These are phyloP conservation scores for Ophiocordyceps camponoti-floridani DNA, from an alignment of 2,329 filamentous ascomycete species.

Conservation along the genomic window DNA sequence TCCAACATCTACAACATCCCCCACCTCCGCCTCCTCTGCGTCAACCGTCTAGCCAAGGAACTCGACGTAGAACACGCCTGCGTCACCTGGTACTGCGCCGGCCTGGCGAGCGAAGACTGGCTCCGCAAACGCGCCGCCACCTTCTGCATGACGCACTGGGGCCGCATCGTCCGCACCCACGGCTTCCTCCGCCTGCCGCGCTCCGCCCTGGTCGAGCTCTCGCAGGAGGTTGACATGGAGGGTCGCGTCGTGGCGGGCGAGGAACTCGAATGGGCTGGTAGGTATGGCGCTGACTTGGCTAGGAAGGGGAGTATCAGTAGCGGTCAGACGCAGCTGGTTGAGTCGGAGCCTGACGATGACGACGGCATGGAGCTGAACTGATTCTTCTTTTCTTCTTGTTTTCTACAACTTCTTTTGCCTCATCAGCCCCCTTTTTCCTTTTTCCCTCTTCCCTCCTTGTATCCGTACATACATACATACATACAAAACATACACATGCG, in stretches of 20 bases:
- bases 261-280: conserved; percentile 44
- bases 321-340: conserved; percentile 36
- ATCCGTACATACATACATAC: background rate
- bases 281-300: conserved; percentile 25
- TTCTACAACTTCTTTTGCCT: background rate
- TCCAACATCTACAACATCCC: conserved; percentile 96
- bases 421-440: background rate
- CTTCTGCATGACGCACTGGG: conserved; percentile 91
- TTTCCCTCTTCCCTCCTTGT: background rate
- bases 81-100: conserved; percentile 88
- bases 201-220: conserved; percentile 70
- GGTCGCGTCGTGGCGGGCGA: conserved; percentile 81
- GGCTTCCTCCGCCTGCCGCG: conserved; percentile 72
- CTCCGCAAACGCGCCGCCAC: conserved; percentile 70
- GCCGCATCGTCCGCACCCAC: conserved; percentile 73
- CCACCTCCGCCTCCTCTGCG: too few species aligned
- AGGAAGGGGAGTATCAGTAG: conserved; percentile 44
- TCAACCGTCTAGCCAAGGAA: conserved; percentile 77
- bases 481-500: too few species aligned
- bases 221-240: conserved; percentile 83
- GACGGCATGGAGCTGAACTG: conserved; percentile 43
- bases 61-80: conserved; percentile 90
- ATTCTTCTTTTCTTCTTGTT: conserved; percentile 1
- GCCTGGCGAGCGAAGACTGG: conserved; percentile 83
- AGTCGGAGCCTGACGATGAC: conserved; percentile 41